Base-by-base conservation (phyloP, 148 eudicot genomes). In the Arbutus unedo region DNA sequence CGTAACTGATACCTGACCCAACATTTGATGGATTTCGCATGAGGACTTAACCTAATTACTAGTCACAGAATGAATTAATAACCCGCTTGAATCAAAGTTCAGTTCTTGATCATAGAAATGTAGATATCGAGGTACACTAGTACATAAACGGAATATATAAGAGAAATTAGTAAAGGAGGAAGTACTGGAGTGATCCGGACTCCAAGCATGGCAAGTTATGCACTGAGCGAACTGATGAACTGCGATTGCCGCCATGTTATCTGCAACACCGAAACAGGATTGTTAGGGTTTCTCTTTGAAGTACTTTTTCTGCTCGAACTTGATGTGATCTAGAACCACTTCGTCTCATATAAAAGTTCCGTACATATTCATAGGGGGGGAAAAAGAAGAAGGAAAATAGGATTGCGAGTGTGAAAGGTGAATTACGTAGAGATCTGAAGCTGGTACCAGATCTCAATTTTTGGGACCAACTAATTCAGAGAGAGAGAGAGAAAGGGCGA, bases 201-300 rank as follows among this genome's bases (percentile, higher is more conserved):
- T 92, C 98, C 98, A 95, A 88, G 96, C 96, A 85, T 95, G 98
- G 79, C 94, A 95, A 84, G 96, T 92, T 84, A 92, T 89, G 87
- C 91, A 91, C 55, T 88, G 95, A 78, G 98, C 98, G 59, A 95
- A 92, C 84, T 92, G 93, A 79, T 95, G 95, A 82, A 83, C 92
- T 53, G 93, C 82, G 82, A 91, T 86, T 45, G 91, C 91, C 57
- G 94, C 89, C 97, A 87, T 89, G 86, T 77, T 76, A 53, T 38
- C 82, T 5, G 60, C 60, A 51, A 51, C 75, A 51, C 23, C 8
- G 2, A 6, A 25, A 48, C 19, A 8, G 43, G 53, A 67, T 67
- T 31, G 56, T 21, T 79, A 64, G 59, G 21, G 16, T 10, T 50
- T 74, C 57, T 4, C 0, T 7, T 3, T 18, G 43, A 11, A 44